Conservation (phyloP, 106 monocot species). For the Amphibolis antarctica region DNA sequence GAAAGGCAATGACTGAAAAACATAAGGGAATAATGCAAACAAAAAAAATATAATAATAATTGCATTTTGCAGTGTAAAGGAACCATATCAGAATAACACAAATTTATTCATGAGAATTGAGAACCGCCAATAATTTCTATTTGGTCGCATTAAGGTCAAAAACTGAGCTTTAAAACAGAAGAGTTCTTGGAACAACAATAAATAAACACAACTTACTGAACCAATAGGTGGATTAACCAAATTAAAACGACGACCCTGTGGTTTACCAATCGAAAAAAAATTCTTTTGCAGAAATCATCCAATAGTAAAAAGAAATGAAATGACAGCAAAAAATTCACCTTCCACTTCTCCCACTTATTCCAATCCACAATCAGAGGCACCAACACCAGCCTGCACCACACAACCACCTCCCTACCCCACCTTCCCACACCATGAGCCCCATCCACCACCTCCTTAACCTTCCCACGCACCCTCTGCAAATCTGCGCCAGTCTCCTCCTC, state of each 20-base stretch:
- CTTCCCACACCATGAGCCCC: constrained; percentile 3
- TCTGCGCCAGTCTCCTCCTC: constrained; percentile 57
- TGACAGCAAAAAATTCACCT: constrained; percentile 23
- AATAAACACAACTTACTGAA: no score
- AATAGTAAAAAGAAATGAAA: not conserved
- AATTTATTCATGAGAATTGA: not conserved
- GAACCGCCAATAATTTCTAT: not conserved
- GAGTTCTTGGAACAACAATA: no score
- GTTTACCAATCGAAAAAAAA: no score
- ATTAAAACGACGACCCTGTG: not conserved
- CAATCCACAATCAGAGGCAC: constrained; percentile 43
- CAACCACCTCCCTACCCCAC: constrained; percentile 19
- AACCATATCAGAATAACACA: not conserved
- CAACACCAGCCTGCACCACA: constrained; percentile 19
- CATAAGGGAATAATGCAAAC: no score
- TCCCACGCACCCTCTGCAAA: constrained; percentile 10
- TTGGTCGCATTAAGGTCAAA: no score
- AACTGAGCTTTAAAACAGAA: no score
- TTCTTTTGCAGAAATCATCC: no score
- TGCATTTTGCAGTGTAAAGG: not conserved
- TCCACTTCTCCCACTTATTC: constrained; percentile 77
- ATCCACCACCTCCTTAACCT: constrained; percentile 10
- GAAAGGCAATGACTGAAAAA: not conserved
- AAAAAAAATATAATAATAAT: constrained; percentile 3
- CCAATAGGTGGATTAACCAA: not conserved